Percentiles rank a stretch among this genome's conserved stretches.
Evolutionary conservation across 306 rosid species (phyloP).

Genomic region (Cucumis hystrix): DNA sequence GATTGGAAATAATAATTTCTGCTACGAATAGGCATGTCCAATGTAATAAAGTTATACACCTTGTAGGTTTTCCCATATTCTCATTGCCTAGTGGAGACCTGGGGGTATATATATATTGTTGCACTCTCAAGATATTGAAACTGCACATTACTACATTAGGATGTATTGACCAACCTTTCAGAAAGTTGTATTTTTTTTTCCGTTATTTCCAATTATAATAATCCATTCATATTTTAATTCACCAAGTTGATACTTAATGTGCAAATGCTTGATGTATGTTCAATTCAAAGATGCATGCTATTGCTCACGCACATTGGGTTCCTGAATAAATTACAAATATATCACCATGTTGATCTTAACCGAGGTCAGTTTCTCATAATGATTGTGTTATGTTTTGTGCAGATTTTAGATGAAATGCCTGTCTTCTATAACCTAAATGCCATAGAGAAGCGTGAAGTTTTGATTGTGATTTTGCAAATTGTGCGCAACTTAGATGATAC

Average conservation of each 20-base stretch:
- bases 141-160: not conserved
- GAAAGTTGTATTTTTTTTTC: not conserved
- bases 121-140: not conserved
- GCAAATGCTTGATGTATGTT: not conserved
- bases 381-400: constrained; percentile 17
- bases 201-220: not conserved
- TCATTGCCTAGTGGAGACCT: not conserved
- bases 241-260: not conserved
- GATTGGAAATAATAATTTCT: not conserved
- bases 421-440: constrained; percentile 88
- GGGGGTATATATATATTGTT: not conserved
- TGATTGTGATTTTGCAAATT: constrained; percentile 75
- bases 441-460: constrained; percentile 89
- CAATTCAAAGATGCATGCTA: not conserved
- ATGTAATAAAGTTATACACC: not conserved
- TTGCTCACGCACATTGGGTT: not conserved
- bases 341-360: not conserved
- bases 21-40: not conserved
- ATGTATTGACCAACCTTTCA: not conserved
- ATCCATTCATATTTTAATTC: not conserved
- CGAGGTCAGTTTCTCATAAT: not conserved
- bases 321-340: not conserved
- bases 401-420: constrained; percentile 98
- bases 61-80: not conserved
- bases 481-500: constrained; percentile 91